Conservation (phyloP, 768 basidiomycete genomes). For the Tephrocybe sp. region DNA sequence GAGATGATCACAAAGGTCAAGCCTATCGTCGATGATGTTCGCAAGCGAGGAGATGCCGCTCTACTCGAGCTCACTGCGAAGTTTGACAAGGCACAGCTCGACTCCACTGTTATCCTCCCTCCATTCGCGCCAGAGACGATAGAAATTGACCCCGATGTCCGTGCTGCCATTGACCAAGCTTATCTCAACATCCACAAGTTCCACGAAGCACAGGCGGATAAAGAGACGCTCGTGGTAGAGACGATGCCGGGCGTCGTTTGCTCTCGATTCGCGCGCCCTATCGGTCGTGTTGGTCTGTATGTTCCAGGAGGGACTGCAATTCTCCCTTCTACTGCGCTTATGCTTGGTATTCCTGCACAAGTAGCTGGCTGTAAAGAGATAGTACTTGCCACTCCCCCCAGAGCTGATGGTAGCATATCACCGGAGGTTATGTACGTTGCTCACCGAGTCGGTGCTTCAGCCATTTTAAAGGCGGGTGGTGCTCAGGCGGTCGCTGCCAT, state of each 20-base stretch:
- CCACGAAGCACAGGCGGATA: conserved; percentile 84
- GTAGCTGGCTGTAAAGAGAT: conserved; percentile 93
- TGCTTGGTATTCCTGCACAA: conserved; percentile 97
- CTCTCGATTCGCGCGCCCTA: conserved; percentile 92
- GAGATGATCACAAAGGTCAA: conserved; percentile 93
- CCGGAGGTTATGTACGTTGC: conserved; percentile 99
- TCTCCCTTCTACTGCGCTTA: conserved; percentile 93
- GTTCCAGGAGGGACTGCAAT: conserved; percentile 97
- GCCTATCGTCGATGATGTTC: conserved; percentile 90
- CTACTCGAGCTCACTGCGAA: conserved; percentile 88
- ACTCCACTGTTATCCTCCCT: conserved; percentile 69
- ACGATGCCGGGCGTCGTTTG: conserved; percentile 99
- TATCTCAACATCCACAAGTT: conserved; percentile 91
- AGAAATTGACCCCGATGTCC: conserved; percentile 59
- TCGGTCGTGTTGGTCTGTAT: conserved; percentile 93
- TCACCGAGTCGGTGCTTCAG: conserved; percentile 83
- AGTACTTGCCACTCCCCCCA: conserved; percentile 94
- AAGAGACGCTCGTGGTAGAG: conserved; percentile 73
- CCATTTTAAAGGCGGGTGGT: conserved; percentile 92
- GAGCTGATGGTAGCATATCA: conserved; percentile 87
- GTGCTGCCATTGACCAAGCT: conserved; percentile 82
- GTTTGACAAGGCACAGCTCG: conserved; percentile 81
- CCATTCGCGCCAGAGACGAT: conserved; percentile 72
- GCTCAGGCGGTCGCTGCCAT: conserved; percentile 95
- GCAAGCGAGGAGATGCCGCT: conserved; percentile 79